Evolutionary conservation across 257 asterid genomes (phyloP), one percentile per base, ranked within the genome.

Genomic region (Penstemon eatonii): DNA sequence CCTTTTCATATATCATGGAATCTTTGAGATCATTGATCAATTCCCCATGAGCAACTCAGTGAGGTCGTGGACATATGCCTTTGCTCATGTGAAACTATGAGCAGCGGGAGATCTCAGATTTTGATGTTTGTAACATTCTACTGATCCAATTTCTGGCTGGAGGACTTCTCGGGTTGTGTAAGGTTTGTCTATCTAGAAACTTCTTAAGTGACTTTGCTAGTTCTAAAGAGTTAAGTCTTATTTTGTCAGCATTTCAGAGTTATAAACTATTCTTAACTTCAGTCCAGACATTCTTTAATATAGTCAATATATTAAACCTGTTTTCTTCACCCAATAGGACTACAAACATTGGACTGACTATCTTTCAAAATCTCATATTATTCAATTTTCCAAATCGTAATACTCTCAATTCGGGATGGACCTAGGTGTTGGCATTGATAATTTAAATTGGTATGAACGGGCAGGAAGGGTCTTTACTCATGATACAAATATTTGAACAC

Each of bases 1-100:
- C 97, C 37, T 91, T 94, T 78, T 41, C 90, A 75, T 75, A 72
- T 80, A 79, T 94, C 74, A 91, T 94, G 97, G 97, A 91, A 65
- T 72, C 94, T 53, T 82, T 94, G 81, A 85, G 79, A 77, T 75
- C 88, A 47, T 72, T 88, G 73, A 81, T 82, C 8, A 94, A 84
- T 74, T 19, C 75, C 45, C 69, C 89, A 61, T 73, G 90, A 3
- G 45, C 80, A 61, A 76, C 80, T 50, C 89, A 85, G 43, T 77
- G 89, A 19, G 85, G 82, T 69, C 81, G 61, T 54, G 68, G 75
- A 65, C 87, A 84, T 73, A 47, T 78, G 81, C 78, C 74, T 47
- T 71, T 77, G 70, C 85, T 82, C 64, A 46, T 69, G 7, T 84
- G 81, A 85, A 70, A 25, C 71, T 47, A 53, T 74, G 65, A 65